Conservation (phyloP, 192 early-diverging fungal species). For the Gamsiella multidivaricata region DNA sequence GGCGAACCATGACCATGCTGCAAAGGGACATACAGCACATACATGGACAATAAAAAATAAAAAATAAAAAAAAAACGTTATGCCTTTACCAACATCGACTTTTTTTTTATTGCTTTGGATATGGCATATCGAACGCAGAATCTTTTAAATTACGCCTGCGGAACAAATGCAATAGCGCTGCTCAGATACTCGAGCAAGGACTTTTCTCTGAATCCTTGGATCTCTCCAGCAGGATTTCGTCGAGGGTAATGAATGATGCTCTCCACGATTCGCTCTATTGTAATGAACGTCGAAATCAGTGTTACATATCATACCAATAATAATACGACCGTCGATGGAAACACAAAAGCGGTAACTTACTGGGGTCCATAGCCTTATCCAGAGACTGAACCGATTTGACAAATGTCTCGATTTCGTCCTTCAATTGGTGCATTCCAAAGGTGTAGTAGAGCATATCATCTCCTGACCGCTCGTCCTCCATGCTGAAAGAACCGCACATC, state of each 20-base stretch:
- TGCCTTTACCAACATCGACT: too few relatives aligned
- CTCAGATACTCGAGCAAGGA: constrained; percentile 34
- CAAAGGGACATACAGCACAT: too few relatives aligned
- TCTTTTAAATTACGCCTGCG: constrained; percentile 3
- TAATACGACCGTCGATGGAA: neutral
- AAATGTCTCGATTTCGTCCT: constrained; percentile 37
- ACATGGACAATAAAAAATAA: too few relatives aligned
- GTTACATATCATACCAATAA: neutral
- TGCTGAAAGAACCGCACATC: constrained; percentile 15
- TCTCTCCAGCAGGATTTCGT: constrained; percentile 25
- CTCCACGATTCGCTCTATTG: constrained; percentile 34
- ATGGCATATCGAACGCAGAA: too few relatives aligned
- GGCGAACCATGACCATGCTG: neutral
- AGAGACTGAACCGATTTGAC: constrained; percentile 17
- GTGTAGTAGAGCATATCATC: constrained; percentile 42
- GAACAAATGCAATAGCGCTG: constrained; percentile 24
- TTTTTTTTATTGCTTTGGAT: too few relatives aligned
- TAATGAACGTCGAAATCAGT: neutral
- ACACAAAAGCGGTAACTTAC: constrained; percentile 8
- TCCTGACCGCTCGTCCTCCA: neutral
- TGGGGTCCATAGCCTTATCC: constrained; percentile 21
- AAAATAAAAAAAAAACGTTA: too few relatives aligned
- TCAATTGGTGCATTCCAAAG: constrained; percentile 38
- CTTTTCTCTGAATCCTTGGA: constrained; percentile 44
- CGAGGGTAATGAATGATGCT: constrained; percentile 40